These are phyloP conservation scores for Hapsidospora chrysogenum DNA, from an alignment of 495 filamentous ascomycete genomes.

Conservation along the genomic window DNA sequence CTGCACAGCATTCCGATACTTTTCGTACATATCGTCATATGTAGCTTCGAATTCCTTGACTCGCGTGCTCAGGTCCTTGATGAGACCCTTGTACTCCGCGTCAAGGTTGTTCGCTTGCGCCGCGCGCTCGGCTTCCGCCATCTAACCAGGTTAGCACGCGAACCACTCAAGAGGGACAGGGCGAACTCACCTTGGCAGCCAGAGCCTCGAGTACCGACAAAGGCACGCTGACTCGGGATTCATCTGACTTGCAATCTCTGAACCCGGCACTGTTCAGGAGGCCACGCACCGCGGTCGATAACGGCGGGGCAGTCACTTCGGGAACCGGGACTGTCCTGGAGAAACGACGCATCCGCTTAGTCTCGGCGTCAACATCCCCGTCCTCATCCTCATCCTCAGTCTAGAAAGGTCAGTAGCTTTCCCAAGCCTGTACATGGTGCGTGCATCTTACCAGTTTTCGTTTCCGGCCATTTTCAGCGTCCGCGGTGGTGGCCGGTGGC, in stretches of 20 bases:
- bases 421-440: too few relatives aligned
- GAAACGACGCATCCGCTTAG: neutral
- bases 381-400: neutral
- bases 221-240: neutral
- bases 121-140: neutral
- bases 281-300: neutral
- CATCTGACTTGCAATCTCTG: neutral
- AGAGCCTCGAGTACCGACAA: neutral
- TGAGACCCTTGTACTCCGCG: neutral
- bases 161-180: neutral
- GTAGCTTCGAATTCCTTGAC: neutral
- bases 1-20: neutral
- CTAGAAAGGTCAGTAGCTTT: too few relatives aligned
- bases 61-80: neutral
- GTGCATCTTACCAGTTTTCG: conserved; percentile 3
- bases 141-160: neutral
- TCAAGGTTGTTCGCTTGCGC: neutral
- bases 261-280: neutral
- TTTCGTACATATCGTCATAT: neutral
- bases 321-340: neutral
- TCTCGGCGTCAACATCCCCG: neutral
- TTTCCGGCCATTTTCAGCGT: neutral
- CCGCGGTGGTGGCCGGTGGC: neutral
- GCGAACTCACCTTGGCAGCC: conserved; percentile 1
- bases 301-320: neutral